Conservation (phyloP, 805 yeast genomes). For the Millerozyma acaciae region DNA sequence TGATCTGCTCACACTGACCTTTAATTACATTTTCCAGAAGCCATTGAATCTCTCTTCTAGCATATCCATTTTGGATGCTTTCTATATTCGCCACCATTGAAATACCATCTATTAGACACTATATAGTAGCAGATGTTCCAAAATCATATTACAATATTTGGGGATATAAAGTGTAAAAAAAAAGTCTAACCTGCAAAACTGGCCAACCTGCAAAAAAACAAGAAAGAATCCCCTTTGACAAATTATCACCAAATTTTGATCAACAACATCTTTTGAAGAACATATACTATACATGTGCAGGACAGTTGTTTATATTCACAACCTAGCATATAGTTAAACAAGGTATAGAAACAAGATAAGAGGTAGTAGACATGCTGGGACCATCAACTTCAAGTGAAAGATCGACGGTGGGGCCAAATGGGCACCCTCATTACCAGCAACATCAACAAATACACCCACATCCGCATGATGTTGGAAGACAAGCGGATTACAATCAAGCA, state of each 20-base stretch:
- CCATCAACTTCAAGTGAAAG: constrained; percentile 31
- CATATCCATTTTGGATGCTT: constrained; percentile 12
- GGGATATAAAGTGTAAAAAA: constrained; percentile 2
- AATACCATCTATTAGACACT: background rate
- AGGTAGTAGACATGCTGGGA: constrained; percentile 19
- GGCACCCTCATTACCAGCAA: constrained; percentile 5
- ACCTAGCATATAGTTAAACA: constrained; percentile 7
- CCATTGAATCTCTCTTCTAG: constrained; percentile 33
- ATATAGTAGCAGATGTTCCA: too few relatives aligned
- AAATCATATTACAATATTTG: background rate
- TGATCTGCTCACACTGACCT: constrained; percentile 30
- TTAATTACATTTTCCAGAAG: constrained; percentile 16
- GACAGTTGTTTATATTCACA: constrained; percentile 20
- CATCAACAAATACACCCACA: constrained; percentile 10
- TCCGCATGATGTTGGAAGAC: constrained; percentile 11
- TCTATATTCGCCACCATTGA: constrained; percentile 2
- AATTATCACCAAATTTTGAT: constrained; percentile 8
- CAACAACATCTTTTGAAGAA: constrained; percentile 7
- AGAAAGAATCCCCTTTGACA: background rate
- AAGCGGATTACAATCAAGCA: constrained; percentile 12
- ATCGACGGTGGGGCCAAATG: constrained; percentile 15
- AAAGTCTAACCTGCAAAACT: constrained; percentile 3
- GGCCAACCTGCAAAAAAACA: constrained; percentile 3
- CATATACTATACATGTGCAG: constrained; percentile 19
- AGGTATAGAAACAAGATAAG: constrained; percentile 1